Evolutionary conservation across 2,329 filamentous ascomycete species (phyloP), one percentile per base, ranked within the genome.

Genomic region (Apiospora saccharicola): DNA sequence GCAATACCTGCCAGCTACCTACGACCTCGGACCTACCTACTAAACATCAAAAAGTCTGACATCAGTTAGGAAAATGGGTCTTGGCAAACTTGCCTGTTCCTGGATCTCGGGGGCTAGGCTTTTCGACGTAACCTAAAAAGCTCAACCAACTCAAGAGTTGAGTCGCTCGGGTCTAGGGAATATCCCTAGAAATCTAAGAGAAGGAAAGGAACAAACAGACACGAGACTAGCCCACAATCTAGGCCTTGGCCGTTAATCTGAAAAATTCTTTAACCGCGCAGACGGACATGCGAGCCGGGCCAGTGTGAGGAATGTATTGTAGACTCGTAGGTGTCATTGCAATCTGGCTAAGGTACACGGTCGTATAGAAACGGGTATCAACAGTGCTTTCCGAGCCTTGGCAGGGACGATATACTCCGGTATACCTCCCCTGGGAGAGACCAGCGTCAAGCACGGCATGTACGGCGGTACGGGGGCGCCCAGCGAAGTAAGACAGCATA

Each of bases 221-320:
- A 41, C 37, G 19, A 41, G n/a, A 64, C 2, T 41, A 64, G 57
- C 34, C 30, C 34, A 41, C 57, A 41, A 4, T 64, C 57, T 64
- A 41, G 57, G 41, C 57, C 53, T 64, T 34, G 57, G 16, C 57
- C 34, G 34, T 64, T 30, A 4, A 30, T n/a, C n/a, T n/a, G 41
- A 34, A 64, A 64, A 64, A 64, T 64, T 64, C 34, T 41, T 64
- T n/a, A 64, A 64, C 57, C 57, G 57, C 57, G 57, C 57, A 64
- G 14, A n/a, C n/a, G 10, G 57, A 10, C 10, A 41, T 64, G 57
- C 57, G 13, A 64, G 57, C 34, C 22, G 30, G 53, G 46, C 46
- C 57, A 64, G 53, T 41, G 34, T 24, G 57, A 41, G 41, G 30
- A n/a, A 41, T 41, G 57, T 41, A 30, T 30, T 10, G 37, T 41